Base-by-base conservation (phyloP, 73 alveolate genomes). In the Chromera velia region DNA sequence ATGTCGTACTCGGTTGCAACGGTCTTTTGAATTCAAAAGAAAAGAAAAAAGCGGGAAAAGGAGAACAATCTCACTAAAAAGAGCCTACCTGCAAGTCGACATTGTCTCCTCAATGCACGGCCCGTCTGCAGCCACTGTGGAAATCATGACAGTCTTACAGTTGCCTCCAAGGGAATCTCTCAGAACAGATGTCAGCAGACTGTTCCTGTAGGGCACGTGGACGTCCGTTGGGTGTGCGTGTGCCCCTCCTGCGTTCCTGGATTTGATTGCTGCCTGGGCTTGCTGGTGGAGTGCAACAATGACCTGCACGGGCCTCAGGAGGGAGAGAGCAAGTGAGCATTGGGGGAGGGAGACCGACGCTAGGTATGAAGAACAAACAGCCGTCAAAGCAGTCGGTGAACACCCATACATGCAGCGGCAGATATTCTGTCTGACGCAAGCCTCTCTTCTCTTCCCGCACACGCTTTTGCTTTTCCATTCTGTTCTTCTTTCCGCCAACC, bases 141-240 rank as follows among this genome's bases (percentile, higher is more conserved):
- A 97, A 34, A 94, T 90, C 98, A 94, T 94, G 84, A 91, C 91
- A 24, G 98, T 94, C 80, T 88, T 92, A 75, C 97, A 89, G 85
- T 92, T 92, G 66, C 95, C 95, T 67, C 98, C 98, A 34, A 94
- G 76, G 32, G 98, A 94, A 83, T 94, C 98, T 72, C 97, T 88
- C 31, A 94, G 89, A 72, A 93, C 91, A 92, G 90, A 84, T 28
- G 98, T 94, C 98, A 94, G 91, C 95, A 90, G 90, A 10, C 95
- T 88, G 87, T 94, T 93, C 75, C 98, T 88, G 85, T 94, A 94
- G 33, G 97, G 95, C 17, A 94, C 90, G 86, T 94, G 94, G 24
- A 40, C 22, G n/a, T n/a, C n/a, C n/a, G n/a, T n/a, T n/a, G n/a
- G n/a, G n/a, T n/a, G n/a, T n/a, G n/a, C n/a, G n/a, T n/a, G n/a